A percentile compares a stretch with the other conserved stretches of the same genome.
Evolutionary conservation across 2,329 filamentous ascomycete species (phyloP).

Genomic region (Neodidymelliopsis sp.): DNA sequence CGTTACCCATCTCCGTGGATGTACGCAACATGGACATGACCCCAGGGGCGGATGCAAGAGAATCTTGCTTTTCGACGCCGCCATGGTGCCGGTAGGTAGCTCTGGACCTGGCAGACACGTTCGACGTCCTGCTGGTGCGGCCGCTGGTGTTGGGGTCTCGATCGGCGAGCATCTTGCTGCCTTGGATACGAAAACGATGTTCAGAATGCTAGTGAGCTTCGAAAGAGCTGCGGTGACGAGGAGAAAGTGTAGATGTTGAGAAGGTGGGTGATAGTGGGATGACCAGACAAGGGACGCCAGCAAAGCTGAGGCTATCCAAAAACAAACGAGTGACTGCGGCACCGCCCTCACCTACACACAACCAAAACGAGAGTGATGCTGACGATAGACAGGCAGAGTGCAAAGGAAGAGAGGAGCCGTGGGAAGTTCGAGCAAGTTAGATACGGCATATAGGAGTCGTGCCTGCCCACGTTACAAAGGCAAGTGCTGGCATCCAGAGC

Average conservation of each 20-base stretch:
- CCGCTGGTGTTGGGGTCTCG: slow-evolving; percentile 55
- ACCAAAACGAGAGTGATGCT: slow-evolving; percentile 27
- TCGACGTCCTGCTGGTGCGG: slow-evolving; percentile 57
- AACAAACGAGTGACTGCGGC: slow-evolving; percentile 25
- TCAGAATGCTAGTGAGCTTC: not conserved
- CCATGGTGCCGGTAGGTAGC: slow-evolving; percentile 39
- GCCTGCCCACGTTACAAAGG: slow-evolving; percentile 4
- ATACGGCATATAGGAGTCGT: not conserved
- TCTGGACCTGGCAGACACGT: slow-evolving; percentile 51
- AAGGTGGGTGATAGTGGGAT: slow-evolving; percentile 29
- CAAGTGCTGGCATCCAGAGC: not conserved
- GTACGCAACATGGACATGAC: slow-evolving; percentile 60
- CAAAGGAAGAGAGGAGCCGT: not conserved
- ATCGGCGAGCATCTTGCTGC: slow-evolving; percentile 54
- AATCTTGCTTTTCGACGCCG: slow-evolving; percentile 39
- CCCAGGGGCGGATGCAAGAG: slow-evolving; percentile 47
- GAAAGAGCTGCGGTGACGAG: slow-evolving; percentile 11
- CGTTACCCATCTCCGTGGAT: slow-evolving; percentile 57
- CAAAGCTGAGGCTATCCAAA: slow-evolving; percentile 30
- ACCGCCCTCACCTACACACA: slow-evolving; percentile 21
- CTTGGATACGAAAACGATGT: not conserved
- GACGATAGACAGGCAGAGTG: slow-evolving; percentile 17
- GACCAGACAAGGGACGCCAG: slow-evolving; percentile 28
- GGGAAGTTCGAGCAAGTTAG: not conserved
- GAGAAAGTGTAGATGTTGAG: slow-evolving; percentile 16